Evolutionary conservation across 176 grass and related monocot genomes (phyloP), one percentile per base, ranked within the genome.

Genomic region (Metroxylon sagu): DNA sequence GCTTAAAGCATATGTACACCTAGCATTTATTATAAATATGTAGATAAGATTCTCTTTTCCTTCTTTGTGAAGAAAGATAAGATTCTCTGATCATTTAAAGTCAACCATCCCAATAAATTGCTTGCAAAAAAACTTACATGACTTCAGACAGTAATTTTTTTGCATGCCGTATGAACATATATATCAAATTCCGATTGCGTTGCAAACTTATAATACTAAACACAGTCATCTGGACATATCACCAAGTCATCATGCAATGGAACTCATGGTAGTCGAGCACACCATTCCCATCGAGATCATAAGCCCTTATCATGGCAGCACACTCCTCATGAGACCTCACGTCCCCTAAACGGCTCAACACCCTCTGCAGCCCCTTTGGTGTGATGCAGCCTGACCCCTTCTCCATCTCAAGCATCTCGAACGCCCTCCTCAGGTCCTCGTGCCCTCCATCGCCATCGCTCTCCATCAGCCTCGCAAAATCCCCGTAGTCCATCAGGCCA

Each of bases 311-410:
- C 64, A 67, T 67, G 16, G 17, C 26, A 2, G 25, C 50, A 26
- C 64, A 67, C 51, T 54, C 64, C 64, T 67, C 64, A 17, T 25
- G 25, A 3, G 50, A 18, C 50, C 6, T 28, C 26, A 19, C 64
- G 23, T 54, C 64, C 26, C 64, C 64, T 26, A 67, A 30, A 12
- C 49, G 49, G 26, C 64, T 19, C 16, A 67, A 50, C 50, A 67
- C 50, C 16, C n/a, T 50, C 51, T 53, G 64, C 50, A 67, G 50
- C 3, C 64, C 64, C 16, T 53, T 18, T 1, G 51, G 14, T 5
- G 64, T 67, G 64, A 67, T 67, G 50, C 64, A 53, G 16, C 64
- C 64, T 6, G 64, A 53, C 17, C 64, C 64, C 16, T 54, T 67
- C 25, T 54, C 64, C 51, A 16, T n/a, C 51, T 67, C 64, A 50